Evolutionary conservation across 192 early-diverging fungal species (phyloP).

Genomic region (Gamsiella multidivaricata): DNA sequence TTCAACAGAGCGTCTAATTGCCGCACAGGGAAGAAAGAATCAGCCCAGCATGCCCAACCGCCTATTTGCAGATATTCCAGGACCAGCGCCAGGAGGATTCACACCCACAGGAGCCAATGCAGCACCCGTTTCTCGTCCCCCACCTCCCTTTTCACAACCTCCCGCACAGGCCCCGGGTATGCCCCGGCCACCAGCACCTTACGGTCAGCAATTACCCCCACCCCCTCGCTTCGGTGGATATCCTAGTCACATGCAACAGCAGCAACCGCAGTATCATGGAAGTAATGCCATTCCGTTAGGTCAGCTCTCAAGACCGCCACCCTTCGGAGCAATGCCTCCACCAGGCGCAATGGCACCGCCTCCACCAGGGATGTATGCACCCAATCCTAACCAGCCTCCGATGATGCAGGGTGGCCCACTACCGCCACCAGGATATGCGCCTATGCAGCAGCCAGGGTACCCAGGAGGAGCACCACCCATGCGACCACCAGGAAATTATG

Average conservation of each 20-base stretch:
- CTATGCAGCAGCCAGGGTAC: constrained; percentile 18
- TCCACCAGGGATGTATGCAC: constrained; percentile 47
- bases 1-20: constrained; percentile 85
- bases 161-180: constrained; percentile 35
- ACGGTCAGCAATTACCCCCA: constrained; percentile 24
- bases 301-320: constrained; percentile 42
- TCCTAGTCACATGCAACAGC: constrained; percentile 33
- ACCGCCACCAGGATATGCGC: constrained; percentile 31
- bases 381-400: constrained; percentile 41
- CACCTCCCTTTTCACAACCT: constrained; percentile 33
- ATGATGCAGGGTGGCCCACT: constrained; percentile 46
- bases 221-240: constrained; percentile 34
- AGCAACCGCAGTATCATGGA: constrained; percentile 43
- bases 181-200: constrained; percentile 44
- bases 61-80: constrained; percentile 71
- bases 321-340: constrained; percentile 37
- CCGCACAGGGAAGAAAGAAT: constrained; percentile 89
- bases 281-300: constrained; percentile 50
- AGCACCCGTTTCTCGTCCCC: constrained; percentile 22
- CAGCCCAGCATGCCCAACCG: constrained; percentile 72
- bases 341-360: constrained; percentile 27
- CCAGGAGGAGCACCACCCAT: constrained; percentile 29
- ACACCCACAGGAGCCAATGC: constrained; percentile 50
- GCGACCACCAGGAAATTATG: constrained; percentile 52
- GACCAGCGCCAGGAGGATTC: constrained; percentile 38